phyloP scores from a whole-genome alignment of 768 basidiomycete genomes.

The Tylopilus sp. region DNA sequence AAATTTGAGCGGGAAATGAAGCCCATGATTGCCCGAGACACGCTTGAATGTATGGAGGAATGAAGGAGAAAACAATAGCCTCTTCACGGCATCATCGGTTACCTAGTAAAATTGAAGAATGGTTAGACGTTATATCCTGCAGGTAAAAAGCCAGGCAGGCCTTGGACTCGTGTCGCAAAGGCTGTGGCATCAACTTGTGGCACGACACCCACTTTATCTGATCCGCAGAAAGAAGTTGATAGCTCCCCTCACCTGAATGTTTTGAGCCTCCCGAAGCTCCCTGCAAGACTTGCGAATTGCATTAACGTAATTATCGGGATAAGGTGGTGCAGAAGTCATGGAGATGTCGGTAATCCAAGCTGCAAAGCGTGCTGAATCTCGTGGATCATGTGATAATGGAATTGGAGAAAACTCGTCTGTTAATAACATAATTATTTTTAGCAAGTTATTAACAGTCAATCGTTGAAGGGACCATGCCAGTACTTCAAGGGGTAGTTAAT shows the following conservation, averaged over 20 bases:
- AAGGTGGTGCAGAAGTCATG: slow-evolving; percentile 39
- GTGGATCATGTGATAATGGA: slow-evolving; percentile 21
- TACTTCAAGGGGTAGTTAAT: too few species aligned
- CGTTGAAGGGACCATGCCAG: too few species aligned
- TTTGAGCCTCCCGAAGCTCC: slow-evolving; percentile 42
- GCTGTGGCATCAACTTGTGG: not conserved
- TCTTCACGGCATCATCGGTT: slow-evolving; percentile 49
- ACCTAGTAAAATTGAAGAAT: slow-evolving; percentile 46
- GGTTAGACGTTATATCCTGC: slow-evolving; percentile 9
- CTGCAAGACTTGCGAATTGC: slow-evolving; percentile 54
- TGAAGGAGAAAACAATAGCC: slow-evolving; percentile 60
- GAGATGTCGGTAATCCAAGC: not conserved
- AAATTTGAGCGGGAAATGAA: slow-evolving; percentile 78
- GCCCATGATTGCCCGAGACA: slow-evolving; percentile 62
- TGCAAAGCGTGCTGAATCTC: too few species aligned
- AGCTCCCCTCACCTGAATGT: slow-evolving; percentile 50
- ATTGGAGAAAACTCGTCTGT: too few species aligned
- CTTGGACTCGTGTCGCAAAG: not conserved
- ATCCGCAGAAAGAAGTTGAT: not conserved
- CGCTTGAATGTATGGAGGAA: slow-evolving; percentile 62
- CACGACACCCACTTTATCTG: not conserved
- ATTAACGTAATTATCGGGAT: slow-evolving; percentile 43
- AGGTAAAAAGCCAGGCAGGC: not conserved
- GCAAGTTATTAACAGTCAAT: too few species aligned
- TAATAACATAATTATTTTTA: too few species aligned